These are phyloP conservation scores for Botrytis porri DNA, from an alignment of 2,329 filamentous ascomycete genomes.

Conservation along the genomic window DNA sequence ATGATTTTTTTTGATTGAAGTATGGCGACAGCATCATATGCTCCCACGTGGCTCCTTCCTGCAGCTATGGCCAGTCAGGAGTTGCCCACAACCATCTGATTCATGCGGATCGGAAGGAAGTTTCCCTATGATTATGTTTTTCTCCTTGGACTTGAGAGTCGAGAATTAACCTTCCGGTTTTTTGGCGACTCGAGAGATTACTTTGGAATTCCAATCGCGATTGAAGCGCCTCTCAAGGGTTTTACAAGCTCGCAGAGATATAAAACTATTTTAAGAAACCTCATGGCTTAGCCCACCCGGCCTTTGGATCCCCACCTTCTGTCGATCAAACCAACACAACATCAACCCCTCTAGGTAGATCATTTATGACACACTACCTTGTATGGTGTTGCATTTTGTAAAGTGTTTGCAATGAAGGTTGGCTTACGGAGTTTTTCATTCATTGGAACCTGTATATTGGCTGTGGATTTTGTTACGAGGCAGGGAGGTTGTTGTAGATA, in stretches of 20 bases:
- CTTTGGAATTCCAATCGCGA: background rate
- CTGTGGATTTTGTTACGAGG: background rate
- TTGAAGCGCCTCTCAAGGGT: background rate
- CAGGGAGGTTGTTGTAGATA: background rate
- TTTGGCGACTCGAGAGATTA: slow-evolving; percentile 1
- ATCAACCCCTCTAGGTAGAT: background rate
- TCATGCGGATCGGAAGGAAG: background rate
- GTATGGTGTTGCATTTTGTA: background rate
- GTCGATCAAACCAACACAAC: slow-evolving; percentile 10
- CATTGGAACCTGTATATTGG: background rate
- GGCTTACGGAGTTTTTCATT: background rate
- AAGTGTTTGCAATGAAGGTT: background rate
- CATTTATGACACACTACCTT: slow-evolving; percentile 4
- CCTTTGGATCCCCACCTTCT: slow-evolving; percentile 3
- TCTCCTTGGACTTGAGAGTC: background rate
- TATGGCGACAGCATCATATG: background rate
- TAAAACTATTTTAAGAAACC: slow-evolving; percentile 16
- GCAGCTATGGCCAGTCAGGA: too few relatives aligned
- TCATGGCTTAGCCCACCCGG: background rate
- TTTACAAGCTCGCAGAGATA: background rate
- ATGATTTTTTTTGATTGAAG: background rate
- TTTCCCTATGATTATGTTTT: background rate
- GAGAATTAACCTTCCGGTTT: background rate
- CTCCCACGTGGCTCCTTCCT: background rate
- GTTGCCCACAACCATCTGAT: background rate